Conservation (phyloP, 257 asterid species). For the Fraxinus anomala region DNA sequence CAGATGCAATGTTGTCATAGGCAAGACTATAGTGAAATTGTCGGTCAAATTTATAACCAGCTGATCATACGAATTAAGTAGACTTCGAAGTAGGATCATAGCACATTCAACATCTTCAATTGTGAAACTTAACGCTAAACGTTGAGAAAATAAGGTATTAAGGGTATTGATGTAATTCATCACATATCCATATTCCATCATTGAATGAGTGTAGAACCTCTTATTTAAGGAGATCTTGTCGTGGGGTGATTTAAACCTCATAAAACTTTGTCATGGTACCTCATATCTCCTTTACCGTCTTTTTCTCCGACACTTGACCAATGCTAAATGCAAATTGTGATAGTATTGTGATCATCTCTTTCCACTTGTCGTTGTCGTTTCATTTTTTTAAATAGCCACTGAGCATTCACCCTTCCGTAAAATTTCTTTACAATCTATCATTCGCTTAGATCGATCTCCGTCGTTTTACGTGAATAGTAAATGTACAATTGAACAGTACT, state of each 20-base stretch:
- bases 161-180: neutral
- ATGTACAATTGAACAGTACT: too few relatives aligned
- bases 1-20: too few relatives aligned
- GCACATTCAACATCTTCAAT: neutral
- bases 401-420: neutral
- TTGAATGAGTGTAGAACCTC: conserved; percentile 8
- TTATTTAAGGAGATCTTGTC: neutral
- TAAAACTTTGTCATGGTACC: neutral
- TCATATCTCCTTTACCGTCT: neutral
- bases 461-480: too few relatives aligned
- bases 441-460: too few relatives aligned
- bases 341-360: neutral
- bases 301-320: neutral
- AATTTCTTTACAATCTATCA: neutral
- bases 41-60: neutral
- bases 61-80: neutral
- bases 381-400: neutral
- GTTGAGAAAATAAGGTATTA: neutral
- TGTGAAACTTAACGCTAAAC: too few relatives aligned
- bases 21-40: too few relatives aligned
- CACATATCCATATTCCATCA: neutral
- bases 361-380: neutral
- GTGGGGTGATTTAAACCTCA: neutral
- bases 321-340: neutral
- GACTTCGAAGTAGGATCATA: neutral